Base-by-base conservation (phyloP, 768 basidiomycete species). In the Auricularia heimuer region DNA sequence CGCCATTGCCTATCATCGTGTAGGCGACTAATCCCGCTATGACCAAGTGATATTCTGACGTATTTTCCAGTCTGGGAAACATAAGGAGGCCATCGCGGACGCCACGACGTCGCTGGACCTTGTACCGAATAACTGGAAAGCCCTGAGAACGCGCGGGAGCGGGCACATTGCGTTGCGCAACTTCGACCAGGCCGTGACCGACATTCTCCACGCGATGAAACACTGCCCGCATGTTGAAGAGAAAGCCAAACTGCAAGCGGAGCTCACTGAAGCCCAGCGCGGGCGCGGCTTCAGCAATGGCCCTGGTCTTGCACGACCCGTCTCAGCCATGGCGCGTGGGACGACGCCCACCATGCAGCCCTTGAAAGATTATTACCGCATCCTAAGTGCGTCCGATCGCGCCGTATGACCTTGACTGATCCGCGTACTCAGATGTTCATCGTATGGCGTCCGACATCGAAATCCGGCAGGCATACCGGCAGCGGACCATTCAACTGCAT, bases 391-490 rank as follows among this genome's bases (percentile, higher is more conserved):
- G 70, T 39, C 10, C 14, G 42, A 36, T 33, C 54, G 2, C 62
- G 18, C 8, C 12, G 0, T 11, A 24, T 0, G 12, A 29, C 0
- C 18, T 21, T 0, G 56, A 24, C 56, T 34, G 29, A 14, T 60
- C 29, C 56, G 3, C 29, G 4, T 35, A 7, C 56, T 35, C 24
- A 60, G 56, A 60, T 33, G 56, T 60, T 18, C 4, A 24, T 7
- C 56, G 56, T 33, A 11, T 14, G 8, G 24, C 56, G 34, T 77
- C 76, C 2, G 89, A 90, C 33, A 62, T 70, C 3, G 92, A 94
- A 34, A 88, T 97, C 69, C 94, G 91, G 80, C 96, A 94, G 77
- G 96, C 83, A 36, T 98, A 97, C 74, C 82, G 94, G 66, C 82
- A 86, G 69, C 90, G 94, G 75, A 90, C 88, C 70, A 75, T 94